These are phyloP conservation scores for Cladorrhinum sp. DNA, from an alignment of 2,329 filamentous ascomycete species.

Conservation along the genomic window DNA sequence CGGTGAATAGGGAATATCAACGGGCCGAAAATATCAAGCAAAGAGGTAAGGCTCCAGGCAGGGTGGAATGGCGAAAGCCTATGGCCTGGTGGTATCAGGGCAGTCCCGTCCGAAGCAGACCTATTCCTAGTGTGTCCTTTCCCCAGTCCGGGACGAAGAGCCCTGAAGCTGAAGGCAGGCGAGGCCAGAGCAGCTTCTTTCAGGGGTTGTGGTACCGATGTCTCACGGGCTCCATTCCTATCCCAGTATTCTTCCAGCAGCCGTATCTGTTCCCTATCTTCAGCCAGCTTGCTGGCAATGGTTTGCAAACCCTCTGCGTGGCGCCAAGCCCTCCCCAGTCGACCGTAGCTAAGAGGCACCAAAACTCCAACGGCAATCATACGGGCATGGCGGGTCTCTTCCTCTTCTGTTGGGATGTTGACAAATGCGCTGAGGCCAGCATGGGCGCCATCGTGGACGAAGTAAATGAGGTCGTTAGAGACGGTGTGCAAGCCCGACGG, in stretches of 20 bases:
- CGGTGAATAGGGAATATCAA: constrained; percentile 89
- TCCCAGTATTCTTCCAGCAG: constrained; percentile 81
- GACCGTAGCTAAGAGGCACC: constrained; percentile 79
- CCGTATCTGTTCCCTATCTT: constrained; percentile 60
- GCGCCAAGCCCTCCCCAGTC: constrained; percentile 83
- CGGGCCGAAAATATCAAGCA: constrained; percentile 83
- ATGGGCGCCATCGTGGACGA: constrained; percentile 75
- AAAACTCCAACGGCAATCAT: constrained; percentile 91
- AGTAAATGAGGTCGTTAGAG: constrained; percentile 86
- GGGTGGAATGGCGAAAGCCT: constrained; percentile 77
- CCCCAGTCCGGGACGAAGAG: constrained; percentile 35
- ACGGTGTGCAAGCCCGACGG: constrained; percentile 92
- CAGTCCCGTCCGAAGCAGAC: constrained; percentile 60
- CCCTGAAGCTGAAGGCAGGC: constrained; percentile 46
- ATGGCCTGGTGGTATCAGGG: constrained; percentile 58
- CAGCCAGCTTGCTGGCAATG: constrained; percentile 66
- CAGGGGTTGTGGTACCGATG: constrained; percentile 35
- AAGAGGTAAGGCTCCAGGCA: constrained; percentile 73
- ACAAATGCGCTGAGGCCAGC: constrained; percentile 91
- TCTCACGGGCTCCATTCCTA: constrained; percentile 47
- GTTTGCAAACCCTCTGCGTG: constrained; percentile 75
- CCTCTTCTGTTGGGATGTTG: constrained; percentile 75
- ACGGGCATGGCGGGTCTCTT: constrained; percentile 76
- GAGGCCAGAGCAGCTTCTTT: constrained; percentile 53
- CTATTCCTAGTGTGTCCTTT: constrained; percentile 53